phyloP scores from a whole-genome alignment of 306 rosid species.

The Cotoneaster glaucophyllus region DNA sequence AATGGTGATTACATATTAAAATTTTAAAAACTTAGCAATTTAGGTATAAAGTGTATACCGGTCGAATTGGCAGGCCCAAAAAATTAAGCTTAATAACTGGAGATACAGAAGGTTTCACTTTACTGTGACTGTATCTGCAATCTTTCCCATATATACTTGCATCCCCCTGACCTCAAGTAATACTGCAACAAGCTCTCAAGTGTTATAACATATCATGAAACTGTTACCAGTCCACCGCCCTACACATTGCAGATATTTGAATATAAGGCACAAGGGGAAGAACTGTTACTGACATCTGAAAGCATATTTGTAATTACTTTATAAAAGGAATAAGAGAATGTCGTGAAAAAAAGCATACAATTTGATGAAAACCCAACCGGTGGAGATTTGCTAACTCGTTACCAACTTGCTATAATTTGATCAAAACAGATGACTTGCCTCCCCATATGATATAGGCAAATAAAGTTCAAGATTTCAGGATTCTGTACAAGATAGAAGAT shows the following conservation, averaged over 20 bases:
- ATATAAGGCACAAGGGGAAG: slow-evolving; percentile 3
- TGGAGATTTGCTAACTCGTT: background rate
- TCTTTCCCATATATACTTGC: slow-evolving; percentile 77
- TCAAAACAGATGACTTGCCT: background rate
- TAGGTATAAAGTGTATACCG: slow-evolving; percentile 33
- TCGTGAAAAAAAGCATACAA: background rate
- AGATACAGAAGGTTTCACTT: slow-evolving; percentile 27
- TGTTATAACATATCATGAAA: slow-evolving; percentile 7
- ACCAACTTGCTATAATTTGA: background rate
- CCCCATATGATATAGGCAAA: background rate
- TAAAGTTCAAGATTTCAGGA: background rate
- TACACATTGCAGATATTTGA: background rate
- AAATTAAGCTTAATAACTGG: slow-evolving; percentile 59
- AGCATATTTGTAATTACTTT: background rate
- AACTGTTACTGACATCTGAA: slow-evolving; percentile 1
- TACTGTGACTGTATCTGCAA: slow-evolving; percentile 76
- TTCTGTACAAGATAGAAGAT: background rate
- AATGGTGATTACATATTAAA: background rate
- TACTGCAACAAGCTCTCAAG: slow-evolving; percentile 56
- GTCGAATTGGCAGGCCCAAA: slow-evolving; percentile 87
- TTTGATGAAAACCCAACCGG: background rate
- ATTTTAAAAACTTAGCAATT: background rate
- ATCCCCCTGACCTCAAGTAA: slow-evolving; percentile 78
- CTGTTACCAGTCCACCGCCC: slow-evolving; percentile 15
- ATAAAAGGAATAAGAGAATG: background rate